Conservation (phyloP, 257 asterid genomes). For the Capsicum rhomboideum region DNA sequence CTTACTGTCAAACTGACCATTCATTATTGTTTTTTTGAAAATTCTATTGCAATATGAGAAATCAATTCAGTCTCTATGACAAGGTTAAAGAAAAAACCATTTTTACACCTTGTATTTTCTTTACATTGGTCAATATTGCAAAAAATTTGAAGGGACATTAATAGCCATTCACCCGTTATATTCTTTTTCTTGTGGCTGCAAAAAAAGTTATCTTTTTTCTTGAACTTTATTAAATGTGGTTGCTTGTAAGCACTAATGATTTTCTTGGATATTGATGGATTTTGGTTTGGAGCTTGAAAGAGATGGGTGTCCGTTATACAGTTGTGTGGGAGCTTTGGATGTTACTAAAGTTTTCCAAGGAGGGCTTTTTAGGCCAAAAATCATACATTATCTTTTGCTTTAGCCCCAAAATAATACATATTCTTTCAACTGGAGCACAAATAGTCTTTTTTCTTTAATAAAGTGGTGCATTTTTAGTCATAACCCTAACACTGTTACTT, state of each 20-base stretch:
- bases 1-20: conserved; percentile 37
- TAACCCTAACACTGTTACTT: too few relatives aligned
- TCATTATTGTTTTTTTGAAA: conserved; percentile 11
- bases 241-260: neutral
- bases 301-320: neutral
- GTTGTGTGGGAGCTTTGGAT: neutral
- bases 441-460: too few relatives aligned
- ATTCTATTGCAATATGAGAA: neutral
- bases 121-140: neutral
- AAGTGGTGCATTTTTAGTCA: too few relatives aligned
- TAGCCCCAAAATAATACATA: too few relatives aligned
- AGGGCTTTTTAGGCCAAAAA: too few relatives aligned
- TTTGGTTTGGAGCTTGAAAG: neutral
- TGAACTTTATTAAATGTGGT: neutral
- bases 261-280: neutral
- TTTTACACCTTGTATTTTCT: neutral
- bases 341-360: too few relatives aligned
- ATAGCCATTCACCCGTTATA: neutral
- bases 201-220: neutral
- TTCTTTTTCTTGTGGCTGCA: neutral
- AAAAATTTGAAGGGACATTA: neutral
- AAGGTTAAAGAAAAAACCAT: neutral
- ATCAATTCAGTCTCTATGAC: neutral
- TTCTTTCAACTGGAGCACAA: too few relatives aligned
- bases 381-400: too few relatives aligned